Base-by-base conservation (phyloP, 768 basidiomycete species). In the Phylloporus rhodoxanthus region DNA sequence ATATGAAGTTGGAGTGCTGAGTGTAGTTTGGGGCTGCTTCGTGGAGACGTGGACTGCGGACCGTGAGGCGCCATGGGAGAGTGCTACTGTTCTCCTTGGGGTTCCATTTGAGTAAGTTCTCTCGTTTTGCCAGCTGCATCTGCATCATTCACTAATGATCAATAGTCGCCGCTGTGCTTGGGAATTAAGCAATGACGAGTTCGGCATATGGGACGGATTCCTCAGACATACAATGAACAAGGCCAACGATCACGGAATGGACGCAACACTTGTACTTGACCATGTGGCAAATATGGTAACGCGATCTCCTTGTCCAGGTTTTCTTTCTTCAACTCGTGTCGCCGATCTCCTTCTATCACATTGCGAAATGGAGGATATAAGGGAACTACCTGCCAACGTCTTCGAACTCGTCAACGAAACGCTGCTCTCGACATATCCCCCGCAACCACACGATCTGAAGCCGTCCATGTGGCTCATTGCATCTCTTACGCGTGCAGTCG, bases 391-490 rank as follows among this genome's bases (percentile, higher is more conserved):
- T 3, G 65, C 68, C 13, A 61, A 67, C 20, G 59, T 88, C 14
- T 63, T 87, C 25, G 76, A 80, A 39, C 77, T 87, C 47, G 71
- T 81, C 45, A 80, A 82, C 51, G 76, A 79, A 37, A 79, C 79
- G 0, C 70, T 90, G 50, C 66, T 70, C 19, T 72, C 76, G 8
- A 76, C 77, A 8, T 91, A 91, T 66, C 87, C 87, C 0, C 84
- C 86, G 0, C 75, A 75, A 17, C 72, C 76, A 4, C 69, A 70
- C 41, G 76, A 79, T 56, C 72, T 75, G 59, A 72, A 76, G 45
- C 72, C 74, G 32, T 75, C 77, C 30, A 69, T 79, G 52, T 89
- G 85, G 86, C 69, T 85, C 54, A 67, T 81, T 17, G 70, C 80
- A 33, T 74, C 82, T 4, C 64, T 88, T 45, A 74, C 73, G 38